A percentile compares a stretch with the other conserved stretches of the same genome.
Conservation (phyloP, 2,329 filamentous ascomycete genomes). For the Fusarium transvaalense region DNA sequence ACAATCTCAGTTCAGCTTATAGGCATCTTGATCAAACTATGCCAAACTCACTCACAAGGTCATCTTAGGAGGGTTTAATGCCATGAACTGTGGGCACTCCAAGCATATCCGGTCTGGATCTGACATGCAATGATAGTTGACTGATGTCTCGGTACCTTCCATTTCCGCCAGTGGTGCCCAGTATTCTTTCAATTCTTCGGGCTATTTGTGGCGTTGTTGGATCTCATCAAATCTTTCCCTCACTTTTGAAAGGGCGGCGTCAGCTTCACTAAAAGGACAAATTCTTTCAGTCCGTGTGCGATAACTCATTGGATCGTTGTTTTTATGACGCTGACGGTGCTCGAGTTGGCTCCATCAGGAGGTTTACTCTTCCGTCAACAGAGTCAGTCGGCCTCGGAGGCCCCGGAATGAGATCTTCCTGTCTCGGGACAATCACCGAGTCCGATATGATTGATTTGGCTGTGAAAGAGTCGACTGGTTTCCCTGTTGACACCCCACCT, state of each 20-base stretch:
- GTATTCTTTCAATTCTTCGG: not conserved
- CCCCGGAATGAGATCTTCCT: not conserved
- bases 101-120: not conserved
- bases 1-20: not conserved
- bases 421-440: not conserved
- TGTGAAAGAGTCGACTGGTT: not conserved
- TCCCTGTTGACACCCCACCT: not conserved
- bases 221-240: not conserved
- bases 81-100: not conserved
- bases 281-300: not conserved
- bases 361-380: not conserved
- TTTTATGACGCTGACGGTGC: not conserved
- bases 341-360: not conserved
- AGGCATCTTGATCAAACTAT: not conserved
- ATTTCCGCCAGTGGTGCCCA: not conserved
- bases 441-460: not conserved
- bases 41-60: not conserved
- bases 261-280: not conserved
- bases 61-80: not conserved
- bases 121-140: not conserved
- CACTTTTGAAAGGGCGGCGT: not conserved
- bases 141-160: not conserved
- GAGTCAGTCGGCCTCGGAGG: not conserved
- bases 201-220: not conserved
- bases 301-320: not conserved